phyloP scores from a whole-genome alignment of 768 basidiomycete genomes.

The Amanita muscaria region DNA sequence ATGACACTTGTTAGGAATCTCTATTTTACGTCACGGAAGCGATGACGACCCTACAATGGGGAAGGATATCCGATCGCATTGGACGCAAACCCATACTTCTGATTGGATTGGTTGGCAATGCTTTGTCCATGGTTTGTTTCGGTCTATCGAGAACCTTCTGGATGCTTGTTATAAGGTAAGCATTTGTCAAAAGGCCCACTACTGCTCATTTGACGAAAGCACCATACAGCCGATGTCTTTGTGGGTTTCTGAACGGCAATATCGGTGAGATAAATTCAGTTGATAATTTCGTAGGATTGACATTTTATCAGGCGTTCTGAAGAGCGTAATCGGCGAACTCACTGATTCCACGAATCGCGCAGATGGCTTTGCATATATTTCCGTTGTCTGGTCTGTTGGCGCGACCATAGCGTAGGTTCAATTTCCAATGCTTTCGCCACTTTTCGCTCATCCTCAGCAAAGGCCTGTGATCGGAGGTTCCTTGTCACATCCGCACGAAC shows the following conservation, averaged over 20 bases:
- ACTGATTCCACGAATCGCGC: slow-evolving; percentile 54
- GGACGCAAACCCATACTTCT: slow-evolving; percentile 58
- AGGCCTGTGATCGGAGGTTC: slow-evolving; percentile 64
- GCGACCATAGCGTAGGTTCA: slow-evolving; percentile 33
- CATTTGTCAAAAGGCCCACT: neutral
- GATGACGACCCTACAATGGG: slow-evolving; percentile 53
- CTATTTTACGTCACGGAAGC: slow-evolving; percentile 55
- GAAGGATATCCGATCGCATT: slow-evolving; percentile 47
- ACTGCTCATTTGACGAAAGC: slow-evolving; percentile 1
- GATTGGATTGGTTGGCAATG: slow-evolving; percentile 42
- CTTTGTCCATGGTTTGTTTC: slow-evolving; percentile 48
- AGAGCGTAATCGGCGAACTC: slow-evolving; percentile 60
- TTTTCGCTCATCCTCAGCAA: slow-evolving; percentile 11
- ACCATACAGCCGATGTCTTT: slow-evolving; percentile 48
- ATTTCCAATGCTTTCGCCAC: slow-evolving; percentile 21
- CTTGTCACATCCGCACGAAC: slow-evolving; percentile 57
- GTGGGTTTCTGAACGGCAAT: slow-evolving; percentile 62
- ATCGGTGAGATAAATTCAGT: slow-evolving; percentile 29
- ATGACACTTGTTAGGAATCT: slow-evolving; percentile 36
- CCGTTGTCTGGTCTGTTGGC: slow-evolving; percentile 36
- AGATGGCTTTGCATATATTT: slow-evolving; percentile 32
- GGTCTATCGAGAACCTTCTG: slow-evolving; percentile 52
- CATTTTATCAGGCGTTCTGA: slow-evolving; percentile 47
- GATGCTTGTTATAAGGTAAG: slow-evolving; percentile 47
- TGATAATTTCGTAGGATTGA: neutral